These are phyloP conservation scores for Benincasa hispida DNA, from an alignment of 306 rosid genomes.

Conservation along the genomic window DNA sequence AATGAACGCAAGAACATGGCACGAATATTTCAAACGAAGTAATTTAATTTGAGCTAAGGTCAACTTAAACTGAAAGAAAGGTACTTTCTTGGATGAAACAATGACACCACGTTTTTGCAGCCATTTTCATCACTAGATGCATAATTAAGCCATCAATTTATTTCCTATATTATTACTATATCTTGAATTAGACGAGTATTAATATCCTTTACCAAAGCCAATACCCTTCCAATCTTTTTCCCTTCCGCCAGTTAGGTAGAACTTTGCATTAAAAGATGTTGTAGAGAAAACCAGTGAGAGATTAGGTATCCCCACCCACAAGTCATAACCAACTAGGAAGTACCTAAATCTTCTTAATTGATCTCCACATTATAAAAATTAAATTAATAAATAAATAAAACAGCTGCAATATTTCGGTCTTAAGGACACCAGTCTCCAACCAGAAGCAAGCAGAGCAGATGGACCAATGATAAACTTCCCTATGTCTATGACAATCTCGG, in stretches of 20 bases:
- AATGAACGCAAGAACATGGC: neutral
- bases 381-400: neutral
- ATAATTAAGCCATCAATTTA: neutral
- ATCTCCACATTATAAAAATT: neutral
- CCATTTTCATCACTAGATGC: neutral
- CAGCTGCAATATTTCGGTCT: neutral
- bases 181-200: neutral
- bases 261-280: neutral
- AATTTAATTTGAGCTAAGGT: neutral
- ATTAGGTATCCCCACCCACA: neutral
- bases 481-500: neutral
- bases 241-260: neutral
- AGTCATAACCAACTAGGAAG: neutral
- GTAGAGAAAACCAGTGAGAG: neutral
- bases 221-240: neutral
- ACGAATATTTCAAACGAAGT: neutral
- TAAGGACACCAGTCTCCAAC: neutral
- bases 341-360: neutral
- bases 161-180: neutral
- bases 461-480: neutral
- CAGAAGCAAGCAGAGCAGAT: neutral
- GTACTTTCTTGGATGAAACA: neutral
- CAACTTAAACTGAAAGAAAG: neutral
- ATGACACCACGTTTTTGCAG: neutral
- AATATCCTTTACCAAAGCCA: neutral